Conservation (phyloP, 2,329 filamentous ascomycete genomes). For the Corynespora cassiicola region DNA sequence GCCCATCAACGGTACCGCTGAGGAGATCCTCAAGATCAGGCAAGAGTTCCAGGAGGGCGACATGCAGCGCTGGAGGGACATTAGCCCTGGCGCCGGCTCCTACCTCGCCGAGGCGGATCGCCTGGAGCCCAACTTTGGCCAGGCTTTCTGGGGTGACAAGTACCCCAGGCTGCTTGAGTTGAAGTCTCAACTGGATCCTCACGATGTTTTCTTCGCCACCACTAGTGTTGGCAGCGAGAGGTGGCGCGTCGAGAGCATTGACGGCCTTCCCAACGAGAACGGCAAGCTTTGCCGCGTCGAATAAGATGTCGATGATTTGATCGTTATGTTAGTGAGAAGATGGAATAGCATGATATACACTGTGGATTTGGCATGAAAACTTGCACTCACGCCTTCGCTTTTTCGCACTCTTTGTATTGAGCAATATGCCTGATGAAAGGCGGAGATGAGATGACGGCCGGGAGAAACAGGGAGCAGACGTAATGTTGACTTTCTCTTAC, state of each 20-base stretch:
- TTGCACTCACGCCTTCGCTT: too few species aligned
- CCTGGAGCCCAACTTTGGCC: slow-evolving; percentile 39
- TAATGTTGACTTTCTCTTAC: too few species aligned
- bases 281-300: slow-evolving; percentile 41
- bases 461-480: too few species aligned
- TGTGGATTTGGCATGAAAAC: too few species aligned
- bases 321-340: too few species aligned
- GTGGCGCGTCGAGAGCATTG: slow-evolving; percentile 41
- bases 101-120: slow-evolving; percentile 42
- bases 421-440: too few species aligned
- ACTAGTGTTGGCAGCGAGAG: slow-evolving; percentile 42
- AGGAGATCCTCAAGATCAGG: slow-evolving; percentile 29
- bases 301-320: too few species aligned
- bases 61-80: slow-evolving; percentile 41
- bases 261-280: slow-evolving; percentile 43
- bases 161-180: slow-evolving; percentile 36
- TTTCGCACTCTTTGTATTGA: too few species aligned
- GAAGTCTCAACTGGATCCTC: slow-evolving; percentile 41
- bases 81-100: slow-evolving; percentile 33
- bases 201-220: slow-evolving; percentile 41
- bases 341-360: too few species aligned
- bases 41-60: slow-evolving; percentile 33
- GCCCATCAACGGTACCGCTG: slow-evolving; percentile 35
- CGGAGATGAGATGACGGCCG: too few species aligned
- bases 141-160: slow-evolving; percentile 39